Evolutionary conservation across 2,329 filamentous ascomycete species (phyloP).

Genomic region (Microsporum canis): DNA sequence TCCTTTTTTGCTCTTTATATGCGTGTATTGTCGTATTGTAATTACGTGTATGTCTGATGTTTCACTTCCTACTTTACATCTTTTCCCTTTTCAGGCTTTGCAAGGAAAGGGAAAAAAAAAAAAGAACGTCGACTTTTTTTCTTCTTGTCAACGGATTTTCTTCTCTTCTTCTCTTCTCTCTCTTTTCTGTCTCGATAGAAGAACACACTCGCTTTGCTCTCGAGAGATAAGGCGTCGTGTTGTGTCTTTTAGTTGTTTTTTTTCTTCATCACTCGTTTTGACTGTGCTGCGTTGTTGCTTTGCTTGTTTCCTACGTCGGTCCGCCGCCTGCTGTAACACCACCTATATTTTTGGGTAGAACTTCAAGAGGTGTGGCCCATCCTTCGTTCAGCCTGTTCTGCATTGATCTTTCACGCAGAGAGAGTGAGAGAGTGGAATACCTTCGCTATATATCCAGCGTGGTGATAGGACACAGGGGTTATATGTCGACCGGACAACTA

Average conservation of each 20-base stretch:
- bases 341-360: not conserved
- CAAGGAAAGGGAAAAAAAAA: not conserved
- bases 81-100: not conserved
- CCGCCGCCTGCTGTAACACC: not conserved
- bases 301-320: not conserved
- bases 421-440: not conserved
- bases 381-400: not conserved
- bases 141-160: not conserved
- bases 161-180: not conserved
- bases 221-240: not conserved
- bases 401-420: not conserved
- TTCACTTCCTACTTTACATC: slow-evolving; percentile 5
- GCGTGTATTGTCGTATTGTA: not conserved
- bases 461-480: not conserved
- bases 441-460: not conserved
- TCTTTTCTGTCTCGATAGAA: not conserved
- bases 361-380: not conserved
- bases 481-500: not conserved
- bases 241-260: not conserved
- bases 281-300: not conserved
- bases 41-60: not conserved
- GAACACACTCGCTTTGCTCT: not conserved
- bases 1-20: not conserved
- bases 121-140: not conserved
- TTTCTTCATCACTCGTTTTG: not conserved